Evolutionary conservation across 345 rosid species (phyloP), one percentile per base, ranked within the genome.

Genomic region (Moricandia arvensis): DNA sequence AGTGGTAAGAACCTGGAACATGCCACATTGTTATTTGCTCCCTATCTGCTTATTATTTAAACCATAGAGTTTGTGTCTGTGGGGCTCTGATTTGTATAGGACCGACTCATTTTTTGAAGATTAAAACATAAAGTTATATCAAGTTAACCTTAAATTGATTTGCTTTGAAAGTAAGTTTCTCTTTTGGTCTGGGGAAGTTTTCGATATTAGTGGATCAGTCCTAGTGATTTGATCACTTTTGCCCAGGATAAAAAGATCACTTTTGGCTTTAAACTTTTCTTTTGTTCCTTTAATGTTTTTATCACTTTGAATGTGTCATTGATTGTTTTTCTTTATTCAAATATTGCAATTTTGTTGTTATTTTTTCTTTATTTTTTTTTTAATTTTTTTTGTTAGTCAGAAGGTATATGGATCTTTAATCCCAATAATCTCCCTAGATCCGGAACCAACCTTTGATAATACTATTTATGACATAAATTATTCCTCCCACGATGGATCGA

Each of bases 1-100:
- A 78, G 59, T 72, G 59, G 77, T 49, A 34, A n/a, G n/a, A n/a
- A n/a, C n/a, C n/a, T n/a, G 7, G 27, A 7, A 35, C 17, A 12
- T 51, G 24, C 8, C 54, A 35, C 53, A 68, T n/a, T 41, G 18
- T 41, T 29, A 37, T 63, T 70, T 45, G 53, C 8, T 45, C 17
- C 53, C 53, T 45, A 13, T n/a, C 53, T 3, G 53, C 49, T 13
- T 5, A n/a, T 45, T n/a, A n/a, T 45, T 21, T 45, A 45, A 45
- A 45, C 53, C 53, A 45, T 45, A 45, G n/a, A 45, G 17, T n/a
- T n/a, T 63, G 59, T 66, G 59, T 3, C 10, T 58, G 62, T 29
- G 63, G 17, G 24, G 24, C 24, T 21, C 24, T 21, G 24, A 21
- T 21, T 21, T 21, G 24, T 21, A n/a, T n/a, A n/a, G 1, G 24